Conservation (phyloP, 805 yeast genomes). For the Suhomyces sp. region DNA sequence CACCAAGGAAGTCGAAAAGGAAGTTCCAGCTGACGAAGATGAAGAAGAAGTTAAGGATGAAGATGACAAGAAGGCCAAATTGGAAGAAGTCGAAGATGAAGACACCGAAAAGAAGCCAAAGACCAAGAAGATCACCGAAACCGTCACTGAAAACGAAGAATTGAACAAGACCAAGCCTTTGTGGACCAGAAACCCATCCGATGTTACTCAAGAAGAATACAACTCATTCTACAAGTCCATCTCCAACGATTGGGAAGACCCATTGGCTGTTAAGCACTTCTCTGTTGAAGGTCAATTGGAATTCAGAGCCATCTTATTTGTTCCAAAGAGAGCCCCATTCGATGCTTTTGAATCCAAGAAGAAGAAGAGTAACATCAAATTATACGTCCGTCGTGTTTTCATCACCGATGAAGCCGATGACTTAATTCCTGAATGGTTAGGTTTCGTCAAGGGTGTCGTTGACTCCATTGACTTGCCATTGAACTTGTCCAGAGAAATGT, state of each 20-base stretch:
- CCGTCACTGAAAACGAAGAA: slow-evolving; percentile 95
- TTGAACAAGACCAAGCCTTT: slow-evolving; percentile 98
- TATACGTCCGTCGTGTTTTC: slow-evolving; percentile 98
- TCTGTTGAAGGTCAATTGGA: slow-evolving; percentile 99
- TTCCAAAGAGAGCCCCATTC: slow-evolving; percentile 99
- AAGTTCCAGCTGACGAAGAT: slow-evolving; percentile 81
- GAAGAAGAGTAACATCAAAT: slow-evolving; percentile 98
- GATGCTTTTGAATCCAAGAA: slow-evolving; percentile 97
- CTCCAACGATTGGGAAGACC: slow-evolving; percentile 99
- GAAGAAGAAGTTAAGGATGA: slow-evolving; percentile 41
- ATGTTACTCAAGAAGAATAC: slow-evolving; percentile 96
- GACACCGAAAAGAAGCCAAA: slow-evolving; percentile 63
- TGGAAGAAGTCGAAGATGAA: slow-evolving; percentile 75
- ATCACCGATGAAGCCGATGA: slow-evolving; percentile 99
- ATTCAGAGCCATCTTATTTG: slow-evolving; percentile 94
- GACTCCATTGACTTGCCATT: slow-evolving; percentile 99
- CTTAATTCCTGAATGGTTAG: slow-evolving; percentile 97
- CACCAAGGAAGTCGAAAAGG: slow-evolving; percentile 98
- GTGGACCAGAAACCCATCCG: slow-evolving; percentile 99
- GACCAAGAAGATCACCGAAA: slow-evolving; percentile 88
- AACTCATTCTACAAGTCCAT: slow-evolving; percentile 99
- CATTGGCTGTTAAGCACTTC: slow-evolving; percentile 98
- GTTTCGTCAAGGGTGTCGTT: slow-evolving; percentile 97
- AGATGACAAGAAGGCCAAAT: slow-evolving; percentile 68
- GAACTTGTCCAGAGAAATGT: slow-evolving; percentile 99